These are phyloP conservation scores for Cladosporium sp. DNA, from an alignment of 2,329 filamentous ascomycete species.

Conservation along the genomic window DNA sequence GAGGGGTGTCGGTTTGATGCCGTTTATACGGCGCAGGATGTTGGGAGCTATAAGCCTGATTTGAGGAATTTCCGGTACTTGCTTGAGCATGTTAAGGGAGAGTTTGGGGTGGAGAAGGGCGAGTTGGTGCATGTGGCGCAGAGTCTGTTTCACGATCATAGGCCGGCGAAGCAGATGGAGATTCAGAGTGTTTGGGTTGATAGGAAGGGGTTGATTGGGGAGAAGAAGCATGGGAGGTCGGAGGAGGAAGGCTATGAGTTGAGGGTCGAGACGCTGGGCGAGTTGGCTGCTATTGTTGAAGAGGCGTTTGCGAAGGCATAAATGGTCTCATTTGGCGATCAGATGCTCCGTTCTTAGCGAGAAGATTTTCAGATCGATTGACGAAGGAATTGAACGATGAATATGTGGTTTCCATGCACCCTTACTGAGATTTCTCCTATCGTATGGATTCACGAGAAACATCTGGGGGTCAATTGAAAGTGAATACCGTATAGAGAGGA, in stretches of 20 bases:
- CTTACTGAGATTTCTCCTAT: no score
- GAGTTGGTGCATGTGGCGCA: constrained; percentile 63
- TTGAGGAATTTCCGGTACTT: constrained; percentile 60
- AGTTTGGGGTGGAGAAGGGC: constrained; percentile 51
- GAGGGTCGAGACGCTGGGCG: constrained; percentile 52
- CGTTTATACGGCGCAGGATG: constrained; percentile 63
- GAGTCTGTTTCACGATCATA: constrained; percentile 61
- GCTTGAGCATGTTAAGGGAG: constrained; percentile 46
- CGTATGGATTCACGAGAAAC: no score
- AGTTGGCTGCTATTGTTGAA: constrained; percentile 55
- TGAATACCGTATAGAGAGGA: no score
- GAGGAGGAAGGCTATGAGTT: constrained; percentile 51
- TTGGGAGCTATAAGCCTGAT: constrained; percentile 66
- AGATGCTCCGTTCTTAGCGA: no score
- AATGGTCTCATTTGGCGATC: neutral
- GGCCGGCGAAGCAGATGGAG: constrained; percentile 55
- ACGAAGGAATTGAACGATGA: no score
- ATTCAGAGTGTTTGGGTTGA: constrained; percentile 61
- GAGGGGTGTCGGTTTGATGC: constrained; percentile 53
- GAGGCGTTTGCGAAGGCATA: constrained; percentile 24
- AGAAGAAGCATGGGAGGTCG: constrained; percentile 33
- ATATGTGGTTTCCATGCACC: no score
- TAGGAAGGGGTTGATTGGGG: constrained; percentile 45
- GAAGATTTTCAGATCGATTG: no score
- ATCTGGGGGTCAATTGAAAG: no score